Conservation (phyloP, 495 filamentous ascomycete genomes). For the Podospora australis region DNA sequence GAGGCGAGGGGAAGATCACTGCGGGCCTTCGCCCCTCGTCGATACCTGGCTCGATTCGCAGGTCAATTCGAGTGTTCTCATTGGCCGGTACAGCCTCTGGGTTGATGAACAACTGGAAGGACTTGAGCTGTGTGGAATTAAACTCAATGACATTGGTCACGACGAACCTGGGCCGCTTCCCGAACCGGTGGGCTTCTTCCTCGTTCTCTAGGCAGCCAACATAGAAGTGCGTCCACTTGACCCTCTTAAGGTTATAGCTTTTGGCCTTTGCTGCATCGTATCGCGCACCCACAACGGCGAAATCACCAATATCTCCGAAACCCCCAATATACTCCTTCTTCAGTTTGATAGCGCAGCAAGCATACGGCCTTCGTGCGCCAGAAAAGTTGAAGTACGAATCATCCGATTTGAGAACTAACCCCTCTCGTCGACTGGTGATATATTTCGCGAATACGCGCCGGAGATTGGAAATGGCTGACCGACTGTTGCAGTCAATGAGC, state of each 20-base stretch:
- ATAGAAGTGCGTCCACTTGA: slow-evolving; percentile 72
- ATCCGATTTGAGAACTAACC: slow-evolving; percentile 74
- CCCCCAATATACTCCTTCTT: slow-evolving; percentile 86
- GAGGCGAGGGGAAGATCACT: slow-evolving; percentile 32
- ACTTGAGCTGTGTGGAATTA: slow-evolving; percentile 28
- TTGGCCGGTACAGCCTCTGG: slow-evolving; percentile 24
- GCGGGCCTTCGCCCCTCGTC: slow-evolving; percentile 31
- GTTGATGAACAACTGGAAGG: slow-evolving; percentile 29
- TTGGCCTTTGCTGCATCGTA: slow-evolving; percentile 55
- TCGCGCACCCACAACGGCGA: slow-evolving; percentile 66
- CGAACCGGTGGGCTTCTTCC: slow-evolving; percentile 47
- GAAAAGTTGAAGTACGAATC: slow-evolving; percentile 65
- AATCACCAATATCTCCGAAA: slow-evolving; percentile 75
- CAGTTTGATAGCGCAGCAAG: slow-evolving; percentile 65
- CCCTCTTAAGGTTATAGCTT: slow-evolving; percentile 37
- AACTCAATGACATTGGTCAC: slow-evolving; percentile 51
- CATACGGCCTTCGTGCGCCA: slow-evolving; percentile 25
- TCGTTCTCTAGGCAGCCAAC: slow-evolving; percentile 74
- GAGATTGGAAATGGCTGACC: slow-evolving; percentile 41
- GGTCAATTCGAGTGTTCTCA: slow-evolving; percentile 24
- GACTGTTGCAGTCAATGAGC: slow-evolving; percentile 53
- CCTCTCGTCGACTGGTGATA: slow-evolving; percentile 62
- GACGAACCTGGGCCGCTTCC: slow-evolving; percentile 53
- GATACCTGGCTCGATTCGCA: slow-evolving; percentile 27
- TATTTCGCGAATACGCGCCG: slow-evolving; percentile 58